Base-by-base conservation (phyloP, 1,139 yeast species). In the Hemisphaericaspora subhashii region DNA sequence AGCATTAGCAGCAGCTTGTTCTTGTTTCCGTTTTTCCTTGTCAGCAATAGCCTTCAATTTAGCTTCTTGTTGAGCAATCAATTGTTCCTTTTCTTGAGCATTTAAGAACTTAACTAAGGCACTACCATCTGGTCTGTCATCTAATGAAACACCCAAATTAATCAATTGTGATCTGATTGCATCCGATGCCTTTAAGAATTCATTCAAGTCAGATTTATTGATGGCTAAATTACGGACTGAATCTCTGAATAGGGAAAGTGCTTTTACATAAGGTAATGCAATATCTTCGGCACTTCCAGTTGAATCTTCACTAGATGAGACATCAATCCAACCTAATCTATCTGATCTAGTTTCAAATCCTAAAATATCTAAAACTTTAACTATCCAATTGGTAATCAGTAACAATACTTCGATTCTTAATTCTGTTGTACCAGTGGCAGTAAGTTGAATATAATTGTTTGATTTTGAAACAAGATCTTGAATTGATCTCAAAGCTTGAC, bases 101-200 rank as follows among this genome's bases (percentile, higher is more conserved):
- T 77, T 82, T 47, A 92, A 70, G 52, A 92, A 85, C 63, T 92
- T 92, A 37, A 92, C 77, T 43, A 92, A 74, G 0, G 96, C 90
- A 3, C 82, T 77, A 13, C 83, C 89, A 43, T 79, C 86, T 23
- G 83, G 78, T 55, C 97, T 80, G 61, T 92, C 99, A 60, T 92
- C 98, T 37, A 92, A 69, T 0, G 94, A 81, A 23, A 92, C 86
- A 18, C 95, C 94, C 44, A 89, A 66, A 20, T 79, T 74, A 42
- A 88, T 66, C 50, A 92, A 67, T 34, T 86, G 94, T 12, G 68
- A 47, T 48, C 77, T 57, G 37, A 71, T 55, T 13, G 60, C 43
- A 51, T 72, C 77, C 22, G 69, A 59, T 13, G 70, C 72, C 13
- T 68, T 64, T 42, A 92, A 70, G 42, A 88, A 74, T 37, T 75